Base-by-base conservation (phyloP, 345 rosid species). In the Linum usitatissimum region DNA sequence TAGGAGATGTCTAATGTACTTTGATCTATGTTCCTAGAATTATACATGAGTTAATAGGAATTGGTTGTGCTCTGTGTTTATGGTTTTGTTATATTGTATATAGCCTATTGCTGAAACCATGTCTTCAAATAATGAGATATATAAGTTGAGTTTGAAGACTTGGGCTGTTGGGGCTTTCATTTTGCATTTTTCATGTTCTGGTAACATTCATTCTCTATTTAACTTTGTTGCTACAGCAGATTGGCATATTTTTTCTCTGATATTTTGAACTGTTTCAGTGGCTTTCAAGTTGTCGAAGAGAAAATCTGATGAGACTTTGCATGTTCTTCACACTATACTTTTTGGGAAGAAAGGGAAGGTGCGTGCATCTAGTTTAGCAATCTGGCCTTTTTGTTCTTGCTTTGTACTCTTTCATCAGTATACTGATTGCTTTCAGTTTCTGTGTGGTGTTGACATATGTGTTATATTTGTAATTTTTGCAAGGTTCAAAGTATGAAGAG, bases 271-370 rank as follows among this genome's bases (percentile, higher is more conserved):
- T 70, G 65, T 79, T 85, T 80, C 92, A 93, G 99, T 90, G 85
- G 95, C 97, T 70, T 85, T 86, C 84, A 88, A 90, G 81, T 70
- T 93, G 70, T 90, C 99, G 57, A 90, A 88, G 95, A 86, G 90
- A 78, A 93, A 90, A 77, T 68, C 94, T 67, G 97, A 93, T 53
- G 97, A 87, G 65, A 86, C 82, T 72, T 86, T 93, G 65, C 86
- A 81, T 61, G 56, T 81, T 66, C 85, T 93, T 60, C 99, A 93
- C 59, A 66, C 75, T 19, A 75, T 93, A 69, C 90, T 93, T 49
- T 93, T 78, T 66, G 99, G 97, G 73, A 93, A 93, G 87, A 93
- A 90, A 80, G 99, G 84, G 62, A 93, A 93, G 97, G 99, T 93
- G 67, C 66, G 51, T 93, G 67, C 66, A 13, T 10, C 51, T 45